Percentiles rank a stretch among this genome's conserved stretches.
These are phyloP conservation scores for Alternaria infectoria DNA, from an alignment of 2,329 filamentous ascomycete genomes.

Conservation along the genomic window DNA sequence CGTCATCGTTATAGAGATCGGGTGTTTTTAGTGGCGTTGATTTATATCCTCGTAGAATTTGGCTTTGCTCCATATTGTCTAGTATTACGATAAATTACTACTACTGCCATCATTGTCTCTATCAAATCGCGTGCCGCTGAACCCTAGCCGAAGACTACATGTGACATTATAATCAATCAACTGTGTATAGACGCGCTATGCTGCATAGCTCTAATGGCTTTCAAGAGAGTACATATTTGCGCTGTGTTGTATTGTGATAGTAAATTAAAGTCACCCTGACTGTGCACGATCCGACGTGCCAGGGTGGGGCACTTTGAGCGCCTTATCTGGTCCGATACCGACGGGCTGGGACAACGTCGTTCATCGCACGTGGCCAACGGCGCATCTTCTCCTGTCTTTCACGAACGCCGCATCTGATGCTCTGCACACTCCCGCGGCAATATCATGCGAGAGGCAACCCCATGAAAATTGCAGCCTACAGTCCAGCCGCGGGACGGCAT, in stretches of 20 bases:
- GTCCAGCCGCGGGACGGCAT: slow-evolving; percentile 6
- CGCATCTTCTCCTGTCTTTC: neutral
- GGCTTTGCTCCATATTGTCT: neutral
- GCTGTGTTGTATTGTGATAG: neutral
- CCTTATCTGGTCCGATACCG: neutral
- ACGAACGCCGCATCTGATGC: neutral
- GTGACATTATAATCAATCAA: neutral
- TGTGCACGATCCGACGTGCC: neutral
- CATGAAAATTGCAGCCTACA: neutral
- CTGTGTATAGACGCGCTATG: neutral
- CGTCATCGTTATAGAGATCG: neutral
- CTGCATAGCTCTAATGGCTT: neutral
- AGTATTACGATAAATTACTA: neutral
- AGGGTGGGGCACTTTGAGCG: neutral
- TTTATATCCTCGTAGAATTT: neutral
- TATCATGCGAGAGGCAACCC: neutral
- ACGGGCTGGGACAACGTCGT: neutral
- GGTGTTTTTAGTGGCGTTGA: no score
- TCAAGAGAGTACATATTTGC: neutral
- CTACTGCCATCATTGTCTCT: neutral
- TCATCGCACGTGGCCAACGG: neutral
- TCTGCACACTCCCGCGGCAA: neutral
- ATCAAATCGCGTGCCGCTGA: neutral
- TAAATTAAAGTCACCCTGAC: neutral
- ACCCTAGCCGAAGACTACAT: rapidly evolving